A percentile compares a stretch with the other conserved stretches of the same genome.
These are phyloP conservation scores for Tolypocladium tropicale DNA, from an alignment of 2,329 filamentous ascomycete species.

Conservation along the genomic window DNA sequence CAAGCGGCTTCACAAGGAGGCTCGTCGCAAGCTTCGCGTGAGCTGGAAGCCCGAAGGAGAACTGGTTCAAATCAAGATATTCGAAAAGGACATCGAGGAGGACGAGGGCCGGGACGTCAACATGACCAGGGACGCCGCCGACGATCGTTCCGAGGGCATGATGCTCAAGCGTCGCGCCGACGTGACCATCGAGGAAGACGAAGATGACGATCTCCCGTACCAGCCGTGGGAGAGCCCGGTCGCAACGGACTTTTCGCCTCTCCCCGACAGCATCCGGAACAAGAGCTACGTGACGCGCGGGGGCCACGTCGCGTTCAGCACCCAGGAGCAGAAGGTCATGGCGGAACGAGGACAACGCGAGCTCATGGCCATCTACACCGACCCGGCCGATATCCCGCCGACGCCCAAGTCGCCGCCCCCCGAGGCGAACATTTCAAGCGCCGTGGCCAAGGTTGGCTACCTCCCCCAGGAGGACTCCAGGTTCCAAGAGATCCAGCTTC, in stretches of 20 bases:
- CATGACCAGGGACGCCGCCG: slow-evolving; percentile 61
- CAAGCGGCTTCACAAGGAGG: slow-evolving; percentile 62
- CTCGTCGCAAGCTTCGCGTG: slow-evolving; percentile 59
- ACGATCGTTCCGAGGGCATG: slow-evolving; percentile 65
- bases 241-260: slow-evolving; percentile 33
- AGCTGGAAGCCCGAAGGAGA: slow-evolving; percentile 58
- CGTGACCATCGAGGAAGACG: slow-evolving; percentile 44
- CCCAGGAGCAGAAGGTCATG: slow-evolving; percentile 45
- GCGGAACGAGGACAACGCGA: slow-evolving; percentile 46
- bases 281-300: slow-evolving; percentile 45
- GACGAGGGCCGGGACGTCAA: slow-evolving; percentile 57
- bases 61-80: slow-evolving; percentile 56
- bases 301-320: slow-evolving; percentile 38
- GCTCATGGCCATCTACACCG: slow-evolving; percentile 51
- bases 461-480: slow-evolving; percentile 29
- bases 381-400: slow-evolving; percentile 42
- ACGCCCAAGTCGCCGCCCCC: slow-evolving; percentile 43
- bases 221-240: slow-evolving; percentile 41
- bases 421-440: slow-evolving; percentile 16
- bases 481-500: slow-evolving; percentile 37
- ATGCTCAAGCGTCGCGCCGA: slow-evolving; percentile 46
- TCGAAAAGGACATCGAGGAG: slow-evolving; percentile 63
- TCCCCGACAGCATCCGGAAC: slow-evolving; percentile 33
- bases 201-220: slow-evolving; percentile 46
- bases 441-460: slow-evolving; percentile 18